Conservation (phyloP, 176 grass and related monocot species). For the Oryza longistaminata region DNA sequence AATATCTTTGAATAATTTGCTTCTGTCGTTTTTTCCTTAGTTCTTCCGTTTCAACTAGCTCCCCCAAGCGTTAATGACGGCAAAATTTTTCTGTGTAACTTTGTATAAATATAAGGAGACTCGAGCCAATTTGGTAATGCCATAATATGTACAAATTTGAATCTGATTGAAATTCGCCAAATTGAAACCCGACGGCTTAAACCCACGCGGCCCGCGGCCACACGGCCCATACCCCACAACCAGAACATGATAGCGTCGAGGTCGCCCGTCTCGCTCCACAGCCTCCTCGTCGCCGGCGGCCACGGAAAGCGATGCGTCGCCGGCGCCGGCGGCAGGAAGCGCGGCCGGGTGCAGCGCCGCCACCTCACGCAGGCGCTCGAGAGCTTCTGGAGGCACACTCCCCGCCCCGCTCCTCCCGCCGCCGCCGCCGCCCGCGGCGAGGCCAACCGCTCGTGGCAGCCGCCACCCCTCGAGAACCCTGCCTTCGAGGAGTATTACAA, state of each 20-base stretch:
- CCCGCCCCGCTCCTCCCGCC: slow-evolving; percentile 17
- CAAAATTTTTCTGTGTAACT: not conserved
- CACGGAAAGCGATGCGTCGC: slow-evolving; percentile 38
- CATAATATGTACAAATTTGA: not conserved
- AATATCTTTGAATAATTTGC: no score
- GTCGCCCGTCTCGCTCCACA: slow-evolving; percentile 30
- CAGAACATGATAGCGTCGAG: slow-evolving; percentile 36
- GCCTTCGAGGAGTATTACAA: slow-evolving; percentile 95
- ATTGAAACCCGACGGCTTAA: not conserved
- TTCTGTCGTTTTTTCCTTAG: no score
- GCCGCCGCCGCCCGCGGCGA: slow-evolving; percentile 17
- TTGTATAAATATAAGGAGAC: not conserved
- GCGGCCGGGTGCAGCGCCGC: slow-evolving; percentile 48
- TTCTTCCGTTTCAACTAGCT: no score
- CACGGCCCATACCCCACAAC: not conserved
- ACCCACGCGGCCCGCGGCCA: not conserved
- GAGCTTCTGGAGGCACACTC: slow-evolving; percentile 48
- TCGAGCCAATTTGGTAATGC: not conserved
- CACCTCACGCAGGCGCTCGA: slow-evolving; percentile 62
- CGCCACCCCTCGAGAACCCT: slow-evolving; percentile 63
- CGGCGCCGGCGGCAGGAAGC: slow-evolving; percentile 49
- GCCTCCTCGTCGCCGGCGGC: slow-evolving; percentile 32
- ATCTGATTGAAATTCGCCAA: not conserved
- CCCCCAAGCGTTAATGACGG: no score
- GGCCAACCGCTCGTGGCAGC: slow-evolving; percentile 48